Percentiles rank a stretch among this genome's conserved stretches.
phyloP scores from a whole-genome alignment of 805 yeast species.

The Komagataella pseudopastoris region DNA sequence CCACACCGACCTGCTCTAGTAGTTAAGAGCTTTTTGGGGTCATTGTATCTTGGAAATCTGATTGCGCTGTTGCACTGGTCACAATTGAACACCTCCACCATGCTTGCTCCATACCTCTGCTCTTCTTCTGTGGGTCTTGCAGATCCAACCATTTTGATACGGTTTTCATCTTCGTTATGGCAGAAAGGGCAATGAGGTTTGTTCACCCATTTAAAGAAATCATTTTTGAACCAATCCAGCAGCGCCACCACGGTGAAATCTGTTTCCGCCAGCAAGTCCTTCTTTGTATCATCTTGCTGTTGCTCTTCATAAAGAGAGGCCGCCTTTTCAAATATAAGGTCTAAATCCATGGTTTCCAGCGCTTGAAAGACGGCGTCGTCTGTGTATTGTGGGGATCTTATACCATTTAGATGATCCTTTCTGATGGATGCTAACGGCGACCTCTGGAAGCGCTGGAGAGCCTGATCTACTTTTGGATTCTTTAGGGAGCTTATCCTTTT shows the following conservation, averaged over 20 bases:
- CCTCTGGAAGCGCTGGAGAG: neutral
- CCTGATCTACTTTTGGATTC: neutral
- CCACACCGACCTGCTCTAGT: conserved; percentile 80
- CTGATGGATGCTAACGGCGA: neutral
- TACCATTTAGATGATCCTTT: neutral
- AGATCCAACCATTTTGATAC: conserved; percentile 24
- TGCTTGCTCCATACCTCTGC: conserved; percentile 33
- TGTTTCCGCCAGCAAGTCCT: conserved; percentile 24
- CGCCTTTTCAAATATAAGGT: neutral
- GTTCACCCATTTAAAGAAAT: conserved; percentile 77
- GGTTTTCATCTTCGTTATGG: conserved; percentile 22
- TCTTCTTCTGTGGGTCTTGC: conserved; percentile 31
- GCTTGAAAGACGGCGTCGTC: neutral
- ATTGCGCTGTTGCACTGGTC: conserved; percentile 27
- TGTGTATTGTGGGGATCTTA: neutral
- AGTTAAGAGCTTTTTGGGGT: conserved; percentile 45
- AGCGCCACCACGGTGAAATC: conserved; percentile 48
- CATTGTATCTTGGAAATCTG: conserved; percentile 69
- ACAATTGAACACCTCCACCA: conserved; percentile 57
- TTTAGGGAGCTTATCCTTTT: neutral
- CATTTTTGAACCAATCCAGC: conserved; percentile 59
- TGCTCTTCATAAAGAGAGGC: neutral
- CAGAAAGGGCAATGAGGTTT: conserved; percentile 49
- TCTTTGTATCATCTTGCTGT: neutral
- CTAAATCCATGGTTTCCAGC: neutral